Evolutionary conservation across 2,329 filamentous ascomycete species (phyloP).

Genomic region (Claviceps sp.): DNA sequence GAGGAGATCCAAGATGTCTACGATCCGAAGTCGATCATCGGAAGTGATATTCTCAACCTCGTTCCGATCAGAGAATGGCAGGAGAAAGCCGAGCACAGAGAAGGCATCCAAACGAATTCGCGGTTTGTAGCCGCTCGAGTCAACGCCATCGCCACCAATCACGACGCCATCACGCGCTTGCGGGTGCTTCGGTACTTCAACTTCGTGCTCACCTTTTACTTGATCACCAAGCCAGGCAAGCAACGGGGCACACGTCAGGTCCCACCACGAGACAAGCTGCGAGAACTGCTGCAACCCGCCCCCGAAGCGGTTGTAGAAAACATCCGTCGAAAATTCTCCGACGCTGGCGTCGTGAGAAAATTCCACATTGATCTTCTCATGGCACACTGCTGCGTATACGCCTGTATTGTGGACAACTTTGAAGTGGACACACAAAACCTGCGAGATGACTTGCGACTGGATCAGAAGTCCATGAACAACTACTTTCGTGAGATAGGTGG

Average conservation of each 20-base stretch:
- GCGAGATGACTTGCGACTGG: conserved; percentile 57
- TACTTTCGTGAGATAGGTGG: conserved; percentile 71
- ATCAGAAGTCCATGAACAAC: conserved; percentile 54
- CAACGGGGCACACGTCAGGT: conserved; percentile 36
- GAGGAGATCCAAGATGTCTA: conserved; percentile 61
- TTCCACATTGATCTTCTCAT: conserved; percentile 59
- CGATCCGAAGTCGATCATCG: conserved; percentile 51
- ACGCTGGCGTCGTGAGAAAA: conserved; percentile 50
- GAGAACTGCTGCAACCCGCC: conserved; percentile 40
- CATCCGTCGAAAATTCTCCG: conserved; percentile 56
- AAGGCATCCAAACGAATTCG: conserved; percentile 43
- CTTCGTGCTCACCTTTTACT: conserved; percentile 41
- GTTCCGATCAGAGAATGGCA: conserved; percentile 65
- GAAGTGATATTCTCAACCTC: conserved; percentile 50
- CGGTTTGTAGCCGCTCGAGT: conserved; percentile 54
- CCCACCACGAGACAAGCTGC: conserved; percentile 48
- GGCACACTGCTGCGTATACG: conserved; percentile 59
- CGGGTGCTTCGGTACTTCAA: conserved; percentile 48
- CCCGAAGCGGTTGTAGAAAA: conserved; percentile 50
- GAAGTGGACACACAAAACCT: conserved; percentile 58
- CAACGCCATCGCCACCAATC: conserved; percentile 36
- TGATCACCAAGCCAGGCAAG: conserved; percentile 30
- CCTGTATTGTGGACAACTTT: conserved; percentile 59
- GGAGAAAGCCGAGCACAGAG: conserved; percentile 45
- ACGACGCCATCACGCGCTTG: conserved; percentile 37